These are phyloP conservation scores for Claviceps sorghi DNA, from an alignment of 2,329 filamentous ascomycete genomes.

Conservation along the genomic window DNA sequence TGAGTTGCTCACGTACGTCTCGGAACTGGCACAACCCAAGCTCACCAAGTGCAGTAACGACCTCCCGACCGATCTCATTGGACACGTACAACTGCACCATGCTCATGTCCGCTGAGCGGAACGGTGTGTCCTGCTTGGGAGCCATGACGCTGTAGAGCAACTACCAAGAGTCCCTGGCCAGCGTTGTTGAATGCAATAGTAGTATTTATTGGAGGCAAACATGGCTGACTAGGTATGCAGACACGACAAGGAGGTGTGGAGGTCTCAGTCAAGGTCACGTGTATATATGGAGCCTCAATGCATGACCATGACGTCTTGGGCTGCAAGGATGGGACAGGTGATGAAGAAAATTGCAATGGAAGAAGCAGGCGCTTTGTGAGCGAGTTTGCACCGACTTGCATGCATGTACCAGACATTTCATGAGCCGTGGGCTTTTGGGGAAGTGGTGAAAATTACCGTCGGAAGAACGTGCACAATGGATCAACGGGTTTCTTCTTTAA, in stretches of 20 bases:
- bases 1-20: slow-evolving; percentile 51
- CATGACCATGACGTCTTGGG: neutral
- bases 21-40: slow-evolving; percentile 92
- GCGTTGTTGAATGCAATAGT: slow-evolving; percentile 15
- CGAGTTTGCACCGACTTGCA: no score
- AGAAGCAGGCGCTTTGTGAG: no score
- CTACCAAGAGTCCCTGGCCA: slow-evolving; percentile 17
- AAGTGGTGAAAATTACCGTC: no score
- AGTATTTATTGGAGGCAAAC: slow-evolving; percentile 9
- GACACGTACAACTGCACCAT: slow-evolving; percentile 99
- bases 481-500: no score
- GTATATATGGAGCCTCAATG: slow-evolving; percentile 5
- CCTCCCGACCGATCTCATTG: slow-evolving; percentile 96
- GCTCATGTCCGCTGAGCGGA: slow-evolving; percentile 99
- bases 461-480: no score
- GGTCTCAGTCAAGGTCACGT: slow-evolving; percentile 14
- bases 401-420: no score
- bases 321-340: neutral
- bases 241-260: slow-evolving; percentile 8
- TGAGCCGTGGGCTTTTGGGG: no score
- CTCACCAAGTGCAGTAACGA: slow-evolving; percentile 91
- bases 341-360: neutral
- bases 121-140: slow-evolving; percentile 74
- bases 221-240: neutral
- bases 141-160: slow-evolving; percentile 35